Conservation (phyloP, 116 monocot species). For the Dioscorea cayenensis region DNA sequence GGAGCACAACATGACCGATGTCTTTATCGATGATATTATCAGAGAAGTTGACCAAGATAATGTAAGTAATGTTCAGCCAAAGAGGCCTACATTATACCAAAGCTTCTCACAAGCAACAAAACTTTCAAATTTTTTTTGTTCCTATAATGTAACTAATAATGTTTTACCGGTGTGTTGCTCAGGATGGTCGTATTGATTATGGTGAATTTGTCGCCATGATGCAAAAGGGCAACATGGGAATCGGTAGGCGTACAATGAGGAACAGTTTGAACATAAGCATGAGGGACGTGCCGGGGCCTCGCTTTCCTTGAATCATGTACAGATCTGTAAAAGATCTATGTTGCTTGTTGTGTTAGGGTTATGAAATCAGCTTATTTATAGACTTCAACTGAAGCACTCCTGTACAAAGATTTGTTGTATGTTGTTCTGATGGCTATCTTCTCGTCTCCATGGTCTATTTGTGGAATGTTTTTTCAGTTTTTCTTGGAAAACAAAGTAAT, state of each 20-base stretch:
- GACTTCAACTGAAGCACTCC: no score
- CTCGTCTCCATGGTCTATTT: no score
- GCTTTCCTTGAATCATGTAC: conserved; percentile 6
- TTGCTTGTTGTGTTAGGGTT: not conserved
- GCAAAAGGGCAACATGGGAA: conserved; percentile 65
- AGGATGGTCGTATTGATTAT: conserved; percentile 90
- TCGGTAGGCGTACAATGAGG: conserved; percentile 85
- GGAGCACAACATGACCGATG: conserved; percentile 58
- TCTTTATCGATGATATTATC: conserved; percentile 44
- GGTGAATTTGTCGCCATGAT: conserved; percentile 95
- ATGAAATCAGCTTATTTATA: not conserved
- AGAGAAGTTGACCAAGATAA: conserved; percentile 66
- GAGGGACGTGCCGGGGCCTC: conserved; percentile 21
- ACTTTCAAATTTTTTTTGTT: no score
- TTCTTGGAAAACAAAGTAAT: no score
- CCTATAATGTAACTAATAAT: not conserved
- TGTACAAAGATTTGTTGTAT: no score
- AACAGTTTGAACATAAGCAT: conserved; percentile 75
- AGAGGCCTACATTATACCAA: not conserved
- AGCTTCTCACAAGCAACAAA: not conserved
- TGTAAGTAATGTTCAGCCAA: conserved; percentile 28
- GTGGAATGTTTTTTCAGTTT: no score
- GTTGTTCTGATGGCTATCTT: no score
- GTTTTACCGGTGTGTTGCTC: not conserved
- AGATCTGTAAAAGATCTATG: not conserved